Percentiles rank a stretch among this genome's conserved stretches.
phyloP scores from a whole-genome alignment of 257 asterid genomes.

The Solanum corneliomulleri region DNA sequence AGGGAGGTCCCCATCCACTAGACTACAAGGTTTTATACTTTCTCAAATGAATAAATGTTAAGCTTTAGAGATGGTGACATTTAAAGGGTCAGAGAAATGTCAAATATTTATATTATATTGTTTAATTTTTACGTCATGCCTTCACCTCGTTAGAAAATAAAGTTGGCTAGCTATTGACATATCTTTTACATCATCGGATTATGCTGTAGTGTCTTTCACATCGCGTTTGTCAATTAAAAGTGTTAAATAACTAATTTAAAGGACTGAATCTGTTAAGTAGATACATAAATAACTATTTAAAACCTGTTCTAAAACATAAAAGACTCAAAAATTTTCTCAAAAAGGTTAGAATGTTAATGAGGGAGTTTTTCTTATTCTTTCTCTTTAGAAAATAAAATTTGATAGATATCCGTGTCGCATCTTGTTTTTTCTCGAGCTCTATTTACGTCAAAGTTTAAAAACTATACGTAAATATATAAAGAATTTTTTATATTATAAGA shows the following conservation, averaged over 20 bases:
- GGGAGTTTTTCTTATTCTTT: not conserved
- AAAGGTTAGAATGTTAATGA: not conserved
- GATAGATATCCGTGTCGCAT: not conserved
- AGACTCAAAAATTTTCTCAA: not conserved
- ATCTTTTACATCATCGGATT: too few species aligned
- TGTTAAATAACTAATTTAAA: too few species aligned
- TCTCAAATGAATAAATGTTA: not conserved
- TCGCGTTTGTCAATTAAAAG: too few species aligned
- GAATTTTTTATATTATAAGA: not conserved
- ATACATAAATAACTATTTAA: too few species aligned
- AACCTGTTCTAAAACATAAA: not conserved
- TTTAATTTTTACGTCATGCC: too few species aligned
- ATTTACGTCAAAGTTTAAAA: not conserved
- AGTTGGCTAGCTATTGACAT: too few species aligned
- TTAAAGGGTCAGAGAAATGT: not conserved
- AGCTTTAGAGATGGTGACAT: not conserved
- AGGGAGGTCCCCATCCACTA: not conserved
- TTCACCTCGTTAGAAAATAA: too few species aligned
- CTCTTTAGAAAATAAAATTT: not conserved
- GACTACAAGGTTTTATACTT: not conserved
- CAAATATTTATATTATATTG: not conserved
- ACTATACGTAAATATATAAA: not conserved
- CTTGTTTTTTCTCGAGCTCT: not conserved
- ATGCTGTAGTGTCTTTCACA: too few species aligned
- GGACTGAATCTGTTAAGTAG: too few species aligned